phyloP scores from a whole-genome alignment of 163 green algal genomes.

The Chlamydomonas reinhardtii region DNA sequence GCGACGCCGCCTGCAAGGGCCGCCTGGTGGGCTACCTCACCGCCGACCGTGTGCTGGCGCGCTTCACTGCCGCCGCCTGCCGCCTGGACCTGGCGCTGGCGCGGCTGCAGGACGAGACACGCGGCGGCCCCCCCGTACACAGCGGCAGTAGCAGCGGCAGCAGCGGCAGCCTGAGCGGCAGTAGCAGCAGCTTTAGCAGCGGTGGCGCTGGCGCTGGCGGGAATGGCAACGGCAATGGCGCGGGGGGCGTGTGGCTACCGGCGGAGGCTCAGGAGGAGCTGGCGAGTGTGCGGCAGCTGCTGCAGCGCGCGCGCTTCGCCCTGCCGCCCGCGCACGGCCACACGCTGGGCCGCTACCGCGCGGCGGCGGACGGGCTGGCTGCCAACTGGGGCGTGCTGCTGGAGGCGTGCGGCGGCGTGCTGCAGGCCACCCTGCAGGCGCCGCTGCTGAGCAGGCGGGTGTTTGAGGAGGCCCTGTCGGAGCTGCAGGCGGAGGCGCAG shows the following conservation, averaged over 20 bases:
- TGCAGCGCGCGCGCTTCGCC: not conserved
- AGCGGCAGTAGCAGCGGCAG: not conserved
- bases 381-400: not conserved
- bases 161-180: not conserved
- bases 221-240: too few relatives aligned
- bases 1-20: not conserved
- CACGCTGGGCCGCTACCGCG: constrained; percentile 17
- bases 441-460: constrained; percentile 1
- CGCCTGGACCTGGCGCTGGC: not conserved
- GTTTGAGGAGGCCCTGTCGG: not conserved
- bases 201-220: too few relatives aligned
- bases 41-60: not conserved
- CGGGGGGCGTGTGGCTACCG: not conserved
- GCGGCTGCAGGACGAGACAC: not conserved
- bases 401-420: constrained; percentile 6
- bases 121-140: not conserved
- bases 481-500: constrained; percentile 33
- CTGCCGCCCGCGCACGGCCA: not conserved
- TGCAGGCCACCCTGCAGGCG: not conserved
- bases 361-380: not conserved
- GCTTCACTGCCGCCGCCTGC: not conserved
- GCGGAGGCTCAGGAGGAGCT: constrained; percentile 13
- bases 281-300: not conserved
- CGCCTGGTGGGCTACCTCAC: constrained; percentile 13
- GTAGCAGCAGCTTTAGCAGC: not conserved